A percentile compares a stretch with the other conserved stretches of the same genome.
These are phyloP conservation scores for Scheffersomyces insectosa DNA, from an alignment of 1,139 yeast species.

Conservation along the genomic window DNA sequence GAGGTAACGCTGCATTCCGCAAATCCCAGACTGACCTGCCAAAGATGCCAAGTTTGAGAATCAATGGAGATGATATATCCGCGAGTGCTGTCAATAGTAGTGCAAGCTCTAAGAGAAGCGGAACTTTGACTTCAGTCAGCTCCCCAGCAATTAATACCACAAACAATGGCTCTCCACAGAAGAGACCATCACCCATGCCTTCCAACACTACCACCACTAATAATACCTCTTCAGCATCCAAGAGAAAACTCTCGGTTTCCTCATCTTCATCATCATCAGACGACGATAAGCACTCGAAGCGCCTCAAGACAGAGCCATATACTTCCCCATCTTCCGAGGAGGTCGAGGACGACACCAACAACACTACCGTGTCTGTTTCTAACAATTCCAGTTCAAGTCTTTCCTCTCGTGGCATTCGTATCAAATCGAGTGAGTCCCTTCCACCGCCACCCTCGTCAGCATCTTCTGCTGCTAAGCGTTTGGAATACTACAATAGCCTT, in stretches of 20 bases:
- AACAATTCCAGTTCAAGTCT: not conserved
- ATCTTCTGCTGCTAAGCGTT: conserved; percentile 17
- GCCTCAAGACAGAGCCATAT: conserved; percentile 12
- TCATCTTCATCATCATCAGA: conserved; percentile 21
- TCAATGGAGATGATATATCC: not conserved
- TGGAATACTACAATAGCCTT: conserved; percentile 27
- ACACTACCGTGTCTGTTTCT: not conserved
- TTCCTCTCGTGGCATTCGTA: not conserved
- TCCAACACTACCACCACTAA: not conserved
- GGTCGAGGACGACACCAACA: conserved; percentile 6
- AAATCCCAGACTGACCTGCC: conserved; percentile 24
- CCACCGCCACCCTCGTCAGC: conserved; percentile 1
- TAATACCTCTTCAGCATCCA: conserved; percentile 2
- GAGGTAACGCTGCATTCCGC: conserved; percentile 12
- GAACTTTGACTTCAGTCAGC: conserved; percentile 6
- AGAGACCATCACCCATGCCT: conserved; percentile 1
- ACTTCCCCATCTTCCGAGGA: conserved; percentile 21
- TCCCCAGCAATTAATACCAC: conserved; percentile 9
- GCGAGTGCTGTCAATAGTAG: too few species aligned
- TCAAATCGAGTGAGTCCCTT: not conserved
- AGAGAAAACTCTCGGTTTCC: conserved; percentile 16
- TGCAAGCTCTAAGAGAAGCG: conserved; percentile 1
- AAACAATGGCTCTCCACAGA: conserved; percentile 5
- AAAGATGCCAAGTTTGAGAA: conserved; percentile 6
- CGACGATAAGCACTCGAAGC: conserved; percentile 14